These are phyloP conservation scores for Leccinellum albellum DNA, from an alignment of 768 basidiomycete species.

Conservation along the genomic window DNA sequence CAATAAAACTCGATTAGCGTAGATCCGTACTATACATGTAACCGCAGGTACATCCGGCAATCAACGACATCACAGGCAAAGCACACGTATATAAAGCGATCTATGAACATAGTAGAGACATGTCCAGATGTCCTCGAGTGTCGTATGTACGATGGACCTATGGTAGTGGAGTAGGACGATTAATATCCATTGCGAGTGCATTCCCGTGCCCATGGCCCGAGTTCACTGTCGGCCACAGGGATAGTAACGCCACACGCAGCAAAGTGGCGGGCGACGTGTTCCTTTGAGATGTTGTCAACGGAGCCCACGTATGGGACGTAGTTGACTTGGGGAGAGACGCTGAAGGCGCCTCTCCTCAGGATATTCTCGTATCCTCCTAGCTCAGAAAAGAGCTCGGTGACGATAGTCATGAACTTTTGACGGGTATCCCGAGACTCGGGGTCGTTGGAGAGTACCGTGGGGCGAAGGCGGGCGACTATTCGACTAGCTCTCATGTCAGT, in stretches of 20 bases:
- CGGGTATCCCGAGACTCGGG: constrained; percentile 33
- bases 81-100: neutral
- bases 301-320: constrained; percentile 32
- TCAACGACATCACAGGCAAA: constrained; percentile 1
- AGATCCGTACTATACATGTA: constrained; percentile 3
- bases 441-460: constrained; percentile 32
- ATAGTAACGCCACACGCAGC: constrained; percentile 40
- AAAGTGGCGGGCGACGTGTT: constrained; percentile 40
- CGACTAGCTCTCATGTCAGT: constrained; percentile 46
- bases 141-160: constrained; percentile 15
- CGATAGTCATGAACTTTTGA: constrained; percentile 38
- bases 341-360: constrained; percentile 33
- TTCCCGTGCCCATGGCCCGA: constrained; percentile 39
- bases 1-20: neutral
- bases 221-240: constrained; percentile 32
- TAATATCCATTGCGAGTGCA: constrained; percentile 28
- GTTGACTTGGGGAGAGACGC: constrained; percentile 31
- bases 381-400: constrained; percentile 39
- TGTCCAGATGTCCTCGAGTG: constrained; percentile 23
- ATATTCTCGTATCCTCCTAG: constrained; percentile 39
- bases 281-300: constrained; percentile 28
- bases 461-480: constrained; percentile 46
- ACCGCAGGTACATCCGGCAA: constrained; percentile 9
- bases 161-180: constrained; percentile 9
- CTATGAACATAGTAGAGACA: constrained; percentile 23